These are phyloP conservation scores for Echeveria elegans DNA, from an alignment of 164 flowering plant species.

Conservation along the genomic window DNA sequence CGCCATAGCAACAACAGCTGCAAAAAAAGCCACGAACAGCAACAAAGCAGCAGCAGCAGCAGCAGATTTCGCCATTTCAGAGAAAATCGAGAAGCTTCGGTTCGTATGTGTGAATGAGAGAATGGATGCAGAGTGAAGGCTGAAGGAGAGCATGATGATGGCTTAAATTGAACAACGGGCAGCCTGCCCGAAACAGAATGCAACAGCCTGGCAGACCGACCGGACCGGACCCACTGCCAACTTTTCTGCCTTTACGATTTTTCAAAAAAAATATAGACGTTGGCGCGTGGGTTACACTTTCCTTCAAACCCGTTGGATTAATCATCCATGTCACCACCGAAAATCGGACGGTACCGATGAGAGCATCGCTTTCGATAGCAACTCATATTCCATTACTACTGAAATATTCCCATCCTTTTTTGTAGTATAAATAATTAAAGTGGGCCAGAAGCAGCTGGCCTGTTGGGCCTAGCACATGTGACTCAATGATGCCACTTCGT, in stretches of 20 bases:
- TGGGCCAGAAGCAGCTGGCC: not conserved
- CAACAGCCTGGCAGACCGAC: not conserved
- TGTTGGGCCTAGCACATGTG: not conserved
- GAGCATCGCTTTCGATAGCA: too few relatives aligned
- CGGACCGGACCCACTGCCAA: not conserved
- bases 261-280: not conserved
- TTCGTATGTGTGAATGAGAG: not conserved
- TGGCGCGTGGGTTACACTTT: not conserved
- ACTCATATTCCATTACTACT: too few relatives aligned
- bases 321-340: not conserved
- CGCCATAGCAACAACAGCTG: not conserved
- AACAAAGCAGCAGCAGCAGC: not conserved
- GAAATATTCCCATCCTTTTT: too few relatives aligned
- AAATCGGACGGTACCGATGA: too few relatives aligned
- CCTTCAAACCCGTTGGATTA: not conserved
- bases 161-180: not conserved
- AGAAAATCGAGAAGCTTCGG: not conserved
- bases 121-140: not conserved
- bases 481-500: too few relatives aligned
- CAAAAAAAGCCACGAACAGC: not conserved
- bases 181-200: conserved; percentile 1
- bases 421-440: too few relatives aligned
- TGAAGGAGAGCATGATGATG: not conserved
- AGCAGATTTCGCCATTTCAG: not conserved
- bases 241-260: not conserved